Base-by-base conservation (phyloP, 2,329 filamentous ascomycete genomes). In the Aspergillus uvarum region DNA sequence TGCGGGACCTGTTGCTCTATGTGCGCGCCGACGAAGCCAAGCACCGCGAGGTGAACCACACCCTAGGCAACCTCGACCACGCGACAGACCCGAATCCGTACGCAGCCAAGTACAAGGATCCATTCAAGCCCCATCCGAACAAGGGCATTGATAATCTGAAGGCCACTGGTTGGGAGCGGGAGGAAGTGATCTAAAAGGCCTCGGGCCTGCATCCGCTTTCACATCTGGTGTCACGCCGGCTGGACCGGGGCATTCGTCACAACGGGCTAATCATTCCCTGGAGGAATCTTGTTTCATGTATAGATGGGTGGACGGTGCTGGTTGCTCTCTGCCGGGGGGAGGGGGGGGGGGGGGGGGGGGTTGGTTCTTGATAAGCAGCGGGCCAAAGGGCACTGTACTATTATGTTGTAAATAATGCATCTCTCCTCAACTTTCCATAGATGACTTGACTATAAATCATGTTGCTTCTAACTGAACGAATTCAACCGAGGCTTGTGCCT, bases 1-100 rank as follows among this genome's bases (percentile, higher is more conserved):
- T 99, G 91, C 85, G 84, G 68, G 92, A 98, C 71, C 77, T 98
- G 62, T 83, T 98, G 55, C 79, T 95, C 54, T 97, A 98, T 74
- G 90, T 97, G 67, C 85, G 93, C 31, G 91, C 90, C n/a, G 90
- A 94, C 71, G 92, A 96, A 76, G 91, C 91, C 4, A 90, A 91
- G 74, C 92, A 96, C 72, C 85, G 95, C 35, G 95, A 96, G 72
- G 94, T 98, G 68, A 98, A 99, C 78, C 95, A 99, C 75, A 98
- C 95, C 0, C 79, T 99, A 47, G 87, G 90, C 54, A 98, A 98
- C 73, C 81, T 99, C 60, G 82, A 96, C 67, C 92, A 95, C 73
- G 87, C 86, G 55, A 83, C 87, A 35, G 95, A 99, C 71, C 93
- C 94, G 2, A 99, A 99, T 71, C 95, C 95, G 2, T 99, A 95